These are phyloP conservation scores for Scleroderma bovista DNA, from an alignment of 768 basidiomycete species.

Conservation along the genomic window DNA sequence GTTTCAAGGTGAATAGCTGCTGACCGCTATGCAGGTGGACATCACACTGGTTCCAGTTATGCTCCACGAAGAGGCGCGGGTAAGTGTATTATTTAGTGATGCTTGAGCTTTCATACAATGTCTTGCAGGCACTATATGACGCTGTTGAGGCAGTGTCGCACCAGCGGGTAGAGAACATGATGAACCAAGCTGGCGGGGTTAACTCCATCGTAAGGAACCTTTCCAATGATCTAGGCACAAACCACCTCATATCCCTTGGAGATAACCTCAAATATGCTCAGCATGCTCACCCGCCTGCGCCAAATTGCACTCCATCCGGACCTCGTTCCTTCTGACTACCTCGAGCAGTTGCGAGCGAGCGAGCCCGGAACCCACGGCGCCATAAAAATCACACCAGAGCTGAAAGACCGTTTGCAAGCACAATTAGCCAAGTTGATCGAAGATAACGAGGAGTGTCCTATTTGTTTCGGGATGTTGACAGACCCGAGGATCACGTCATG, in stretches of 20 bases:
- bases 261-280: conserved; percentile 66
- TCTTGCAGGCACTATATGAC: conserved; percentile 56
- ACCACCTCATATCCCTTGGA: conserved; percentile 21
- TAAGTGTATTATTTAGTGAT: conserved; percentile 24
- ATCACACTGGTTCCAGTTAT: conserved; percentile 70
- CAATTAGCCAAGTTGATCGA: conserved; percentile 64
- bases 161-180: conserved; percentile 52
- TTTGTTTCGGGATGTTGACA: conserved; percentile 56
- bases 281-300: conserved; percentile 82
- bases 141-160: conserved; percentile 59
- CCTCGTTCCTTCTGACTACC: conserved; percentile 64
- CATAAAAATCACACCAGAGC: conserved; percentile 45
- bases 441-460: conserved; percentile 78
- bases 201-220: conserved; percentile 36
- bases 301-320: conserved; percentile 79
- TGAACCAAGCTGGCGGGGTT: conserved; percentile 36
- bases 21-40: conserved; percentile 50
- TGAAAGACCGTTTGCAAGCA: conserved; percentile 51
- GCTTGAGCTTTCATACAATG: conserved; percentile 1
- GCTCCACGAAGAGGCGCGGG: conserved; percentile 59
- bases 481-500: conserved; percentile 74
- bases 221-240: neutral
- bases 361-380: conserved; percentile 20
- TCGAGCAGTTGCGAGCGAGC: conserved; percentile 48
- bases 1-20: neutral